These are phyloP conservation scores for Naganishia randhawae DNA, from an alignment of 768 basidiomycete genomes.

Conservation along the genomic window DNA sequence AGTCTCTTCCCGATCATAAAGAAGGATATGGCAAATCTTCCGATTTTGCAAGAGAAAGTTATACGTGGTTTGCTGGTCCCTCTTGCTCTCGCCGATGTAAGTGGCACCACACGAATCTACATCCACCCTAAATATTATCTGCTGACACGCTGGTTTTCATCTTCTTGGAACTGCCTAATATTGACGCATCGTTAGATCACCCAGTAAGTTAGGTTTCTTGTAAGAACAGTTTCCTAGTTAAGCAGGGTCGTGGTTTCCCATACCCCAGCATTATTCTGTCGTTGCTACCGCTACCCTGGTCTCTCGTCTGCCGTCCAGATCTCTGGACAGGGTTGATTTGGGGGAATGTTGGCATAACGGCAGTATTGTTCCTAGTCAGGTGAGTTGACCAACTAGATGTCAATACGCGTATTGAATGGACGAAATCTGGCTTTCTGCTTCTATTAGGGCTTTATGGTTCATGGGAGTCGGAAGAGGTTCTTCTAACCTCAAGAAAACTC, in stretches of 20 bases:
- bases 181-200: background rate
- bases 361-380: slow-evolving; percentile 38
- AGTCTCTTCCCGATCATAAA: slow-evolving; percentile 19
- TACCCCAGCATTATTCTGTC: slow-evolving; percentile 36
- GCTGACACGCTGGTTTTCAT: background rate
- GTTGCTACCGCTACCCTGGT: slow-evolving; percentile 41
- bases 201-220: background rate
- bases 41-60: slow-evolving; percentile 34
- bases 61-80: slow-evolving; percentile 44
- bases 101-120: background rate
- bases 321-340: slow-evolving; percentile 44
- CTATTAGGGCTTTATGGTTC: background rate
- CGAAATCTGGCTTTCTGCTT: too few species aligned
- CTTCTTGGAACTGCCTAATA: background rate
- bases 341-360: slow-evolving; percentile 45
- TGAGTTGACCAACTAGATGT: background rate
- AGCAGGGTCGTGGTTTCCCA: background rate
- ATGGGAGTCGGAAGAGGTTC: slow-evolving; percentile 3
- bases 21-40: background rate
- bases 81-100: slow-evolving; percentile 36
- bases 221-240: background rate
- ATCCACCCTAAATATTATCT: background rate
- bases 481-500: background rate
- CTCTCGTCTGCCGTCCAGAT: slow-evolving; percentile 34
- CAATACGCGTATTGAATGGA: too few species aligned